These are phyloP conservation scores for Lenzites betulinus DNA, from an alignment of 768 basidiomycete species.

Conservation along the genomic window DNA sequence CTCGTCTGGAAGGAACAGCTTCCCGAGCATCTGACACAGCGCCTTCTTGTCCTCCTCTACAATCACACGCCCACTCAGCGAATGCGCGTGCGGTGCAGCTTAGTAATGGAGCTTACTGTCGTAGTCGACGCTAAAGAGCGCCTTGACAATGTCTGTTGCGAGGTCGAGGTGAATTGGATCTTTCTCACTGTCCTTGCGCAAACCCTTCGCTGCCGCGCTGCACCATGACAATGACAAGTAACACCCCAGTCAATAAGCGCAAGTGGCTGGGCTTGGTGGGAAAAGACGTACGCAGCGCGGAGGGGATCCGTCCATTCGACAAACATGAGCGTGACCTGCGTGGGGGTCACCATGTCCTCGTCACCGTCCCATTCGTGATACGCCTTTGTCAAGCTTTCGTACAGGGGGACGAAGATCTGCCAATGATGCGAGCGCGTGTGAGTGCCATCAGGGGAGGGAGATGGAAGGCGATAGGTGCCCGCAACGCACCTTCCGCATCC, in stretches of 20 bases:
- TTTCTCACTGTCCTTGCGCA: constrained; percentile 41
- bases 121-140: constrained; percentile 49
- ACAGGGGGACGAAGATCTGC: constrained; percentile 73
- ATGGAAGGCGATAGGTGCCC: constrained; percentile 16
- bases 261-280: no score
- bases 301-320: constrained; percentile 88
- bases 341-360: constrained; percentile 70
- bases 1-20: constrained; percentile 66
- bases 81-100: not conserved
- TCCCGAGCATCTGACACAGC: constrained; percentile 47
- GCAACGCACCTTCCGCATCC: constrained; percentile 63
- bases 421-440: not conserved
- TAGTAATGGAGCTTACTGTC: constrained; percentile 45
- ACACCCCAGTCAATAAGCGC: no score
- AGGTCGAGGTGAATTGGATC: constrained; percentile 55
- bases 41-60: constrained; percentile 52
- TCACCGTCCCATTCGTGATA: constrained; percentile 70
- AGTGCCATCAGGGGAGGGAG: not conserved
- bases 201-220: constrained; percentile 36
- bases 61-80: not conserved
- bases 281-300: constrained; percentile 55
- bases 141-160: constrained; percentile 51
- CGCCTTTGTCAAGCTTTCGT: constrained; percentile 57
- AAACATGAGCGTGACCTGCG: constrained; percentile 77
- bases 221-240: constrained; percentile 1